These are phyloP conservation scores for Blattamonas nauphoetae DNA, from an alignment of 78 protist genomes.

Conservation along the genomic window DNA sequence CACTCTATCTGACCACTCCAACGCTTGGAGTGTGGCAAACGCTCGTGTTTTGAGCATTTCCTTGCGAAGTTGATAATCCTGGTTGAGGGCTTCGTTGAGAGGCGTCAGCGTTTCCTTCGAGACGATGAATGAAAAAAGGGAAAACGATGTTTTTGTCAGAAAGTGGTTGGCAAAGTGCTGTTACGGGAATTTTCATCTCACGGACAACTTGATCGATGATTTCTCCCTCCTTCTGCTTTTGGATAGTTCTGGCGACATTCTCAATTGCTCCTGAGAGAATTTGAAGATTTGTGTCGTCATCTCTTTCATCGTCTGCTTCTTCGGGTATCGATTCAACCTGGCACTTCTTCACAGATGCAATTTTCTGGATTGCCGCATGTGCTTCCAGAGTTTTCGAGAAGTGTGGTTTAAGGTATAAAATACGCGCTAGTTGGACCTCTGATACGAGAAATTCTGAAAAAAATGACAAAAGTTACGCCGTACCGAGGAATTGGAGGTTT, in stretches of 20 bases:
- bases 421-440: background rate
- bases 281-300: too few relatives aligned
- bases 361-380: background rate
- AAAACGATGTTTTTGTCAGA: too few relatives aligned
- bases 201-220: too few relatives aligned
- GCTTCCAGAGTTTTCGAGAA: background rate
- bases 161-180: too few relatives aligned
- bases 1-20: background rate
- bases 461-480: background rate
- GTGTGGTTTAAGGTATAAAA: background rate
- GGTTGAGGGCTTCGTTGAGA: background rate
- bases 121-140: too few relatives aligned
- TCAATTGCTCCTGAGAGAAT: background rate
- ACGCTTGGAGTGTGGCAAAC: background rate
- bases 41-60: background rate
- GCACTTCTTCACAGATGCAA: background rate
- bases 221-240: too few relatives aligned
- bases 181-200: too few relatives aligned
- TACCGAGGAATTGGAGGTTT: background rate
- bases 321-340: background rate
- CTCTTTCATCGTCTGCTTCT: background rate
- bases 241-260: too few relatives aligned
- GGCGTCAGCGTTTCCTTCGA: too few relatives aligned
- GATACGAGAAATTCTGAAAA: background rate
- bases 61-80: background rate